Evolutionary conservation across 371 early-diverging fungal genomes (phyloP).

Genomic region (Circinella umbellata): DNA sequence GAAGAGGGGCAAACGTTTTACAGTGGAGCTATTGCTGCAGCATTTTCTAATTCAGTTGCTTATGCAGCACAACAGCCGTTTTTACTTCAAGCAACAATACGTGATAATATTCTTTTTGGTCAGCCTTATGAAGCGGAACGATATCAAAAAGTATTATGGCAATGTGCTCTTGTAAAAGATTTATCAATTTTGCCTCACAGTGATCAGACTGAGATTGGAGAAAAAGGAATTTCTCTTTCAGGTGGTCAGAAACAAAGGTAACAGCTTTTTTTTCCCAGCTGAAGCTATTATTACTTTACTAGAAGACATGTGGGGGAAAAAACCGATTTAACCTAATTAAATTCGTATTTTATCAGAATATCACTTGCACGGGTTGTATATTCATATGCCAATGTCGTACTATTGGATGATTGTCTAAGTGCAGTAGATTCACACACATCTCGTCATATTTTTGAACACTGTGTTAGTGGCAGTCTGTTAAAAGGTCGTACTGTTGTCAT

Average conservation of each 20-base stretch:
- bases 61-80: conserved; percentile 86
- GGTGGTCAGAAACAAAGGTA: conserved; percentile 74
- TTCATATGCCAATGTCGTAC: conserved; percentile 63
- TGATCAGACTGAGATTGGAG: conserved; percentile 89
- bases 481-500: conserved; percentile 75
- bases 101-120: conserved; percentile 90
- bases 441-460: conserved; percentile 67
- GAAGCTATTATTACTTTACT: too few relatives aligned
- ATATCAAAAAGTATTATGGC: conserved; percentile 68
- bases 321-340: too few relatives aligned
- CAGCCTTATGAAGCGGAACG: conserved; percentile 63
- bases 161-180: conserved; percentile 75
- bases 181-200: conserved; percentile 77
- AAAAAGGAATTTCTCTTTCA: conserved; percentile 71
- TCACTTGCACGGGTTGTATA: conserved; percentile 81
- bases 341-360: conserved; percentile 32
- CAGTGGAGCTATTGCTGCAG: conserved; percentile 29
- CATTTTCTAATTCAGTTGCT: conserved; percentile 46
- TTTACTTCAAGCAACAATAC: conserved; percentile 80
- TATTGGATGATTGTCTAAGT: conserved; percentile 81
- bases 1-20: conserved; percentile 37
- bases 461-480: conserved; percentile 68
- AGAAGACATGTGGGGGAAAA: too few relatives aligned
- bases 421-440: conserved; percentile 88
- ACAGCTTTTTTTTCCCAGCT: not conserved